phyloP scores from a whole-genome alignment of 805 yeast species.

The Lipomyces yamanashiensis region DNA sequence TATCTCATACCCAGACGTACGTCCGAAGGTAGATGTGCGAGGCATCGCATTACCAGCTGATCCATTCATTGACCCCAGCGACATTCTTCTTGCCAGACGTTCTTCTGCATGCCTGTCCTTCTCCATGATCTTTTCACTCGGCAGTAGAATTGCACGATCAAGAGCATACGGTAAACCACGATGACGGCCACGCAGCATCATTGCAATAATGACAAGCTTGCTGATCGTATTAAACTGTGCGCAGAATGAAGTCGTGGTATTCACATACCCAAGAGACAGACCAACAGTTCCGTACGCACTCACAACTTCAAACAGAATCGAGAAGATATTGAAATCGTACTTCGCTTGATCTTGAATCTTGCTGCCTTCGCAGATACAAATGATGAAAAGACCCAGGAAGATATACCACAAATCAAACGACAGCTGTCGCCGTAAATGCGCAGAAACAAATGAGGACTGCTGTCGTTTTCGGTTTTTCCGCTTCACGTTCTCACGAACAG shows the following conservation, averaged over 20 bases:
- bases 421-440: slow-evolving; percentile 88
- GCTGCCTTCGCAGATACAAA: slow-evolving; percentile 83
- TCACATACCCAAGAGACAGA: slow-evolving; percentile 81
- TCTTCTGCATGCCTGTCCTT: slow-evolving; percentile 43
- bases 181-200: slow-evolving; percentile 94
- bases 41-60: neutral
- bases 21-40: slow-evolving; percentile 8
- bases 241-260: slow-evolving; percentile 67
- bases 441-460: slow-evolving; percentile 70
- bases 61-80: slow-evolving; percentile 14
- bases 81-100: slow-evolving; percentile 17
- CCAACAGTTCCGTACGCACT: slow-evolving; percentile 98
- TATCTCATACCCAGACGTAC: neutral
- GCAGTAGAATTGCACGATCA: slow-evolving; percentile 91
- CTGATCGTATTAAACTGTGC: slow-evolving; percentile 73
- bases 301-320: slow-evolving; percentile 81
- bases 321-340: slow-evolving; percentile 67
- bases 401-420: slow-evolving; percentile 96
- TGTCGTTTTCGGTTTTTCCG: slow-evolving; percentile 47
- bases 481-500: slow-evolving; percentile 14
- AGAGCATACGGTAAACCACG: slow-evolving; percentile 93
- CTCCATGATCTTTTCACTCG: slow-evolving; percentile 68
- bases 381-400: slow-evolving; percentile 79
- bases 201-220: slow-evolving; percentile 81
- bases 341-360: slow-evolving; percentile 53